These are phyloP conservation scores for Rubroboletus pulcherrimus DNA, from an alignment of 768 basidiomycete genomes.

Conservation along the genomic window DNA sequence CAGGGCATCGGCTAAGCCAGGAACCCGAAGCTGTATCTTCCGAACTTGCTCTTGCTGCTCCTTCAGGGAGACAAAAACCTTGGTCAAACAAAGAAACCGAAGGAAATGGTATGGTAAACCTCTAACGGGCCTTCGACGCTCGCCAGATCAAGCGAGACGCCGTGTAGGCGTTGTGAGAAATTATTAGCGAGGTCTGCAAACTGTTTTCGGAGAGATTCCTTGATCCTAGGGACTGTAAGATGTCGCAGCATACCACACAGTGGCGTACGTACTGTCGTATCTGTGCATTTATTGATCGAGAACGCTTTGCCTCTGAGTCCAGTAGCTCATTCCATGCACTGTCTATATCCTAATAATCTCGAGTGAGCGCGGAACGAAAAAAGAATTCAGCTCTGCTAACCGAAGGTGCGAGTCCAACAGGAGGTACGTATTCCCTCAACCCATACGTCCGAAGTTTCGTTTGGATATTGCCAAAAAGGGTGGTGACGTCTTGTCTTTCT, in stretches of 20 bases:
- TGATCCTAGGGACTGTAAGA: constrained; percentile 53
- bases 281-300: constrained; percentile 80
- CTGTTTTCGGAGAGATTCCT: constrained; percentile 70
- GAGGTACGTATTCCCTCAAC: constrained; percentile 79
- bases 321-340: constrained; percentile 71
- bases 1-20: constrained; percentile 57
- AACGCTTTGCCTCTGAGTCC: constrained; percentile 69
- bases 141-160: constrained; percentile 68
- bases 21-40: constrained; percentile 63
- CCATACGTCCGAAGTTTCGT: constrained; percentile 92
- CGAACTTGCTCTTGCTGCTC: constrained; percentile 70
- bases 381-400: constrained; percentile 32
- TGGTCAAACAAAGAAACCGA: constrained; percentile 8
- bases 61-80: constrained; percentile 33
- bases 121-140: constrained; percentile 74
- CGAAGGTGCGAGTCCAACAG: constrained; percentile 58
- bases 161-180: constrained; percentile 64
- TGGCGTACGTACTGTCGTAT: constrained; percentile 71
- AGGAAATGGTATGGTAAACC: constrained; percentile 35
- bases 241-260: neutral
- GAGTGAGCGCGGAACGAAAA: constrained; percentile 8
- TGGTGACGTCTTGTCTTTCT: constrained; percentile 83
- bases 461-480: constrained; percentile 88
- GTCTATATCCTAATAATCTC: constrained; percentile 59
- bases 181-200: constrained; percentile 77